These are phyloP conservation scores for Ophiostoma fasciatum DNA, from an alignment of 2,329 filamentous ascomycete species.

Conservation along the genomic window DNA sequence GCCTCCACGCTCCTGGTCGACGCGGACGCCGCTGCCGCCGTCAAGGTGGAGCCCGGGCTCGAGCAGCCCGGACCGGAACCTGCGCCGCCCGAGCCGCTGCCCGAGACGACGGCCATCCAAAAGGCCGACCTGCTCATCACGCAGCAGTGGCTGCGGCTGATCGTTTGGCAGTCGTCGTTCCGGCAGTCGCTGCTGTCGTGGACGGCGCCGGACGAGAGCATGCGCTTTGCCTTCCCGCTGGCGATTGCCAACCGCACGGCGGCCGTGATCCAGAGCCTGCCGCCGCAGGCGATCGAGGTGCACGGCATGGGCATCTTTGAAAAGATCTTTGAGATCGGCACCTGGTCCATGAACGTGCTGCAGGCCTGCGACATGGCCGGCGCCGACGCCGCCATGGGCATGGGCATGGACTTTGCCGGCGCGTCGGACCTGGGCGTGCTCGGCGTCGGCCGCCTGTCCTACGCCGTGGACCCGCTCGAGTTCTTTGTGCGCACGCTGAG, in stretches of 20 bases:
- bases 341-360: conserved; percentile 29
- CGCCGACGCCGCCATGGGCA: conserved; percentile 10
- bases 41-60: background rate
- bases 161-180: conserved; percentile 60
- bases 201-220: conserved; percentile 39
- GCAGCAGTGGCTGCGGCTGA: conserved; percentile 55
- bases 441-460: conserved; percentile 18
- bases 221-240: conserved; percentile 47
- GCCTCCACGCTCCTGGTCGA: background rate
- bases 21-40: background rate
- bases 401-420: conserved; percentile 19
- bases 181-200: conserved; percentile 49
- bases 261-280: conserved; percentile 25
- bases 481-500: conserved; percentile 29
- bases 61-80: no score
- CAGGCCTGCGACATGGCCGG: conserved; percentile 19
- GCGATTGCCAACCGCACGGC: conserved; percentile 46
- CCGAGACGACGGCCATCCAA: conserved; percentile 44
- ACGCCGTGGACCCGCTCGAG: conserved; percentile 25
- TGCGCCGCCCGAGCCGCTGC: conserved; percentile 14
- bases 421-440: conserved; percentile 19
- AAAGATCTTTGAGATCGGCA: conserved; percentile 33
- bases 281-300: conserved; percentile 27
- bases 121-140: conserved; percentile 55
- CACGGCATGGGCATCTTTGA: conserved; percentile 35